These are phyloP conservation scores for Cytospora piceicola DNA, from an alignment of 2,329 filamentous ascomycete genomes.

Conservation along the genomic window DNA sequence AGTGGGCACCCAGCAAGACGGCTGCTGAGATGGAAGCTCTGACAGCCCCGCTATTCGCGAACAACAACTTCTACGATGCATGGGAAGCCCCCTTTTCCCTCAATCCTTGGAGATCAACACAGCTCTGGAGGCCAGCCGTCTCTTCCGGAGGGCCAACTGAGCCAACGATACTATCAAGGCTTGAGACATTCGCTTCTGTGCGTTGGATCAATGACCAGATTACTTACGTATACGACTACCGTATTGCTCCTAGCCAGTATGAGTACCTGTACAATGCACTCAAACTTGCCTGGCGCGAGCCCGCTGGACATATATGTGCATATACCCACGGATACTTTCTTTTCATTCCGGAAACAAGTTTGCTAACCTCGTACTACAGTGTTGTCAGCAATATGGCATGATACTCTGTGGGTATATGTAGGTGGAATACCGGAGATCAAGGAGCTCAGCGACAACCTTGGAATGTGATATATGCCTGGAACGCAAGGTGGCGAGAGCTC, in stretches of 20 bases:
- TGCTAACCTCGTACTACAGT: constrained; percentile 26
- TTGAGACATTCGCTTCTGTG: constrained; percentile 36
- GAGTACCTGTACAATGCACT: constrained; percentile 45
- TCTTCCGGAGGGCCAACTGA: constrained; percentile 42
- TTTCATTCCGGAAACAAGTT: background rate
- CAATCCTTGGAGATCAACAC: constrained; percentile 45
- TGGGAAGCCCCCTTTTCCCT: constrained; percentile 37
- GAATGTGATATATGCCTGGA: constrained; percentile 36
- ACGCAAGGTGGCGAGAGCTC: constrained; percentile 34
- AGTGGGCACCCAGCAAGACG: constrained; percentile 25
- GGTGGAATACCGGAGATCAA: background rate
- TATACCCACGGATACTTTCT: background rate
- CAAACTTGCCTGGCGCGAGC: constrained; percentile 54
- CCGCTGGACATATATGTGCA: constrained; percentile 41
- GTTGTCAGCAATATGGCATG: constrained; percentile 33
- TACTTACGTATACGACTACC: constrained; percentile 39
- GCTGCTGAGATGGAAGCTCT: constrained; percentile 13
- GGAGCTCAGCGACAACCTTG: constrained; percentile 35
- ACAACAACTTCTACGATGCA: constrained; percentile 38
- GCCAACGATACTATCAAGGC: constrained; percentile 36
- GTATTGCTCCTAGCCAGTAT: constrained; percentile 31
- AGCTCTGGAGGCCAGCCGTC: constrained; percentile 38
- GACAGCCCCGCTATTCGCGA: constrained; percentile 46
- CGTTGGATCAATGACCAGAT: constrained; percentile 36
- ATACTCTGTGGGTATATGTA: background rate